These are phyloP conservation scores for Melanomma pulvis-pyrius DNA, from an alignment of 495 filamentous ascomycete genomes.

Conservation along the genomic window DNA sequence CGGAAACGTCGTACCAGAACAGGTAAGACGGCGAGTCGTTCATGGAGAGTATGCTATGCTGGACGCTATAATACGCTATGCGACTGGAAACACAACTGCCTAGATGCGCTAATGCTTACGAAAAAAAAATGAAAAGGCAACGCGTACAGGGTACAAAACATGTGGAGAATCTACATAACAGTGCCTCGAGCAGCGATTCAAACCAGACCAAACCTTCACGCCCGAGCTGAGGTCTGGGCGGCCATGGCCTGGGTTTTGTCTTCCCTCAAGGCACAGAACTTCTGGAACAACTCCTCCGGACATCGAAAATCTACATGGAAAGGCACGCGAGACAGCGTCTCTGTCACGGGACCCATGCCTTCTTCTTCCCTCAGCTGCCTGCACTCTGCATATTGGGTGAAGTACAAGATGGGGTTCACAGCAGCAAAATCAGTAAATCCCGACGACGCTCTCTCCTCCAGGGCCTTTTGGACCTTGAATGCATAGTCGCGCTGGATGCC, in stretches of 20 bases:
- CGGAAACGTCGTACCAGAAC: not conserved
- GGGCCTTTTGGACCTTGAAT: constrained; percentile 24
- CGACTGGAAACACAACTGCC: too few species aligned
- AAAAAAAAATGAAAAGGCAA: too few species aligned
- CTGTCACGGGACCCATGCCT: not conserved
- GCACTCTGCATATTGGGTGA: constrained; percentile 24
- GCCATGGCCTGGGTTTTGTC: constrained; percentile 1
- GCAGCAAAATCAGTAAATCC: not conserved
- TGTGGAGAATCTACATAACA: too few species aligned
- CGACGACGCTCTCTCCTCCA: constrained; percentile 20
- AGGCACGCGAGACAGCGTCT: constrained; percentile 26
- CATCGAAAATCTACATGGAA: constrained; percentile 39
- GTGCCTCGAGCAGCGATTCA: too few species aligned
- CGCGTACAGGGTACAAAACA: too few species aligned
- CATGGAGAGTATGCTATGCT: too few species aligned
- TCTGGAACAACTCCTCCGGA: constrained; percentile 27
- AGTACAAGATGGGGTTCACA: constrained; percentile 26
- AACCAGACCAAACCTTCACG: not conserved
- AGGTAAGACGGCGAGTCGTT: not conserved
- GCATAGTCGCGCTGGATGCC: constrained; percentile 25
- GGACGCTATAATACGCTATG: too few species aligned
- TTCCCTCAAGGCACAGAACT: constrained; percentile 1
- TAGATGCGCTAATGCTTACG: too few species aligned
- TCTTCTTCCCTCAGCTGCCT: constrained; percentile 13
- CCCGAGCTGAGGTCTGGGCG: not conserved